These are phyloP conservation scores for Neopestalotiopsis sp. DNA, from an alignment of 2,329 filamentous ascomycete species.

Conservation along the genomic window DNA sequence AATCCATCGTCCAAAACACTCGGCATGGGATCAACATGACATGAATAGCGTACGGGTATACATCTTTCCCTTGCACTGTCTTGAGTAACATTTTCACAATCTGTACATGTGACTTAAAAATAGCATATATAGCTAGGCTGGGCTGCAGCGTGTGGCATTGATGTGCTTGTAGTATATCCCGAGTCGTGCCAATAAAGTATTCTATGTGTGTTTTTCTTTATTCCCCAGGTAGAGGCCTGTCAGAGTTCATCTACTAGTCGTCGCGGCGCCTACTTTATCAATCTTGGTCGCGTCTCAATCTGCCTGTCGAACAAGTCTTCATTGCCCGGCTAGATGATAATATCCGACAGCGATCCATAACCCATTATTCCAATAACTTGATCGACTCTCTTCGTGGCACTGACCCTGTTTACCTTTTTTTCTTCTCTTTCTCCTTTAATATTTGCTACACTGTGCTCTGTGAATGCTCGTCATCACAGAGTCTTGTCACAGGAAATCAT, in stretches of 20 bases:
- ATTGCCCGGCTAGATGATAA: not conserved
- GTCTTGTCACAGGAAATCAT: not conserved
- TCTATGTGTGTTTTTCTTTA: not conserved
- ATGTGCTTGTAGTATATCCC: too few species aligned
- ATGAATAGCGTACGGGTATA: too few species aligned
- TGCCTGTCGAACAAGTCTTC: not conserved
- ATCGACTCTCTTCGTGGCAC: not conserved
- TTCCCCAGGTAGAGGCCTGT: not conserved
- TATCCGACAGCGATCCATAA: not conserved
- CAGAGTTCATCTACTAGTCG: not conserved
- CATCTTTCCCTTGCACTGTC: too few species aligned
- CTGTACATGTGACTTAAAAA: too few species aligned
- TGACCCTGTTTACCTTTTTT: not conserved
- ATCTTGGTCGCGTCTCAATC: not conserved
- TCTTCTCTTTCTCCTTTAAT: not conserved
- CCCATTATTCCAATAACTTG: not conserved
- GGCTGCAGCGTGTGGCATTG: too few species aligned
- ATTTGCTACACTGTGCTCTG: not conserved
- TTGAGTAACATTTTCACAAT: too few species aligned
- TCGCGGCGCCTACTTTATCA: not conserved
- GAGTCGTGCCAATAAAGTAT: not conserved
- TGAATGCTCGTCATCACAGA: not conserved
- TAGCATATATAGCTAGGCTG: too few species aligned
- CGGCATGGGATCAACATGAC: too few species aligned
- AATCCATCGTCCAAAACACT: too few species aligned